phyloP scores from a whole-genome alignment of 2,329 filamentous ascomycete genomes.

The Fusarium sp. region DNA sequence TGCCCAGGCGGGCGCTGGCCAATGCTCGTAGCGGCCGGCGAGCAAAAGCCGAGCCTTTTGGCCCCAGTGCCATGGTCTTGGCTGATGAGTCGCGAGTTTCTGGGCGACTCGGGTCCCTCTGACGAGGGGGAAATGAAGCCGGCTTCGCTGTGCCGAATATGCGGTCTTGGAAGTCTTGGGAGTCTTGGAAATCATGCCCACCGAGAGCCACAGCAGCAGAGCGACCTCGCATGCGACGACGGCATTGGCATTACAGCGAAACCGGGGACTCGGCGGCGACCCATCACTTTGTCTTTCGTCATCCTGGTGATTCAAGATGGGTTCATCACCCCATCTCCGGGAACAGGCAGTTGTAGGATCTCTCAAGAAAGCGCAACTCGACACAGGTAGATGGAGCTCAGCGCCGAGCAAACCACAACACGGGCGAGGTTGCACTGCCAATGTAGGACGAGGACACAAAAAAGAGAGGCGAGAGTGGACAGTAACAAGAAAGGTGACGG shows the following conservation, averaged over 20 bases:
- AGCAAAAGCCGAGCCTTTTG: constrained; percentile 34
- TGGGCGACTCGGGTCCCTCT: constrained; percentile 31
- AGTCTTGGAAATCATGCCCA: constrained; percentile 27
- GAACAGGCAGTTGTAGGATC: neutral
- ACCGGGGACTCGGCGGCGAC: constrained; percentile 7
- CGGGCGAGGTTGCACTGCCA: constrained; percentile 32
- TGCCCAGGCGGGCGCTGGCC: constrained; percentile 29
- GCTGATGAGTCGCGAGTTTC: constrained; percentile 39
- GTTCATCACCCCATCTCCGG: neutral
- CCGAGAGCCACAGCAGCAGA: constrained; percentile 26
- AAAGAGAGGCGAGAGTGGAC: constrained; percentile 24
- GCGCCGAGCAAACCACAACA: constrained; percentile 28
- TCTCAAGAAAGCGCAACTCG: constrained; percentile 11
- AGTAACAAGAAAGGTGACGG: constrained; percentile 10
- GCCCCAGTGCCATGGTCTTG: constrained; percentile 41
- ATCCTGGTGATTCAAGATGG: constrained; percentile 1
- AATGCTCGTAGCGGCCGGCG: constrained; percentile 28
- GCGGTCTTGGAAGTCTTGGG: constrained; percentile 41
- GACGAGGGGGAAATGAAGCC: constrained; percentile 39
- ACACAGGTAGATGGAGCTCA: neutral
- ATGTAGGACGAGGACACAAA: constrained; percentile 30
- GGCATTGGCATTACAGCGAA: constrained; percentile 2
- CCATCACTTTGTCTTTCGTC: constrained; percentile 1
- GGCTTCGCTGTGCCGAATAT: constrained; percentile 40
- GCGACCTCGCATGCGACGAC: neutral